Evolutionary conservation across 768 basidiomycete genomes (phyloP), one percentile per base, ranked within the genome.

Genomic region (Hortiboletus flavorubellus): DNA sequence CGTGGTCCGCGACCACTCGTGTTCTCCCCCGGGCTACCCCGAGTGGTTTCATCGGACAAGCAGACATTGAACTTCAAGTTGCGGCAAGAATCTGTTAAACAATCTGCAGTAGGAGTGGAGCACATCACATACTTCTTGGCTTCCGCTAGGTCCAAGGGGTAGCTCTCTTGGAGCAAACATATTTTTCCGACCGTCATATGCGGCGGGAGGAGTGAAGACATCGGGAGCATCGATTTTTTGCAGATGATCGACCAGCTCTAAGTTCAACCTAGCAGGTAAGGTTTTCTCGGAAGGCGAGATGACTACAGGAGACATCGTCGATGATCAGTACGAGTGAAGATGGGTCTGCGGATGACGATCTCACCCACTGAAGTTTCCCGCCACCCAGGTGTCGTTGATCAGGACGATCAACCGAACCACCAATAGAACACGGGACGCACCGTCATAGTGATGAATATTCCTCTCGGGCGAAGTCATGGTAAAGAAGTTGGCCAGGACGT

Each of bases 111-210:
- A 39, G 11, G 8, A 54, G 38, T 31, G 26, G 23, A 1, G 5
- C 42, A 56, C 5, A 48, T 44, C 9, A 68, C 73, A 58, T 60
- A 80, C 87, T 73, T 84, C 86, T 58, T 78, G 77, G 8, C 74
- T 76, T 18, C 76, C 72, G 1, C 62, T 68, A 2, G 75, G 76
- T 30, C 80, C 81, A 38, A 93, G 83, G 0, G 84, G 81, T 9
- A 91, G 75, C 53, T 80, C 76, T 38, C 80, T 75, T 14, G 82
- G 72, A 23, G 85, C 76, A 62, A 89, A 93, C 45, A 85, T 68
- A 58, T 91, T 92, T 69, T 91, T 92, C 40, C 87, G 78, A 0
- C 90, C 90, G 54, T 92, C 91, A 56, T 91, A 92, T 2, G 82
- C 89, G 16, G 78, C 85, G 14, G 78, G 81, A 10, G 87, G 89